A percentile compares a stretch with the other conserved stretches of the same genome.
Evolutionary conservation across 2,329 filamentous ascomycete genomes (phyloP).

Genomic region (Sporothrix sp.): DNA sequence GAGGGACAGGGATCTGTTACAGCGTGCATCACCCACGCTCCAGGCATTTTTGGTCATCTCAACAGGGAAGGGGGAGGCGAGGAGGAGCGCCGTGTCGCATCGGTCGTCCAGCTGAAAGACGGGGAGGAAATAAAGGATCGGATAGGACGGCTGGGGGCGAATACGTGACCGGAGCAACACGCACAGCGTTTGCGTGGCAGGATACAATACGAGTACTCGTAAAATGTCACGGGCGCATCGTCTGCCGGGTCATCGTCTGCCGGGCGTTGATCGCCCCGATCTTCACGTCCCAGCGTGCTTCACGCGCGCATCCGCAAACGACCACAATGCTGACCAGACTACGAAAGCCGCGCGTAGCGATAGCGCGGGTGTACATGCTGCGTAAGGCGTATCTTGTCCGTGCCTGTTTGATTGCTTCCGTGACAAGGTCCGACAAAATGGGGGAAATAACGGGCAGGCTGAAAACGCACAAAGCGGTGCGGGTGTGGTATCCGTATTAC

Average conservation of each 20-base stretch:
- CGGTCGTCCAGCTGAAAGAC: slow-evolving; percentile 1
- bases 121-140: too few species aligned
- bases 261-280: not conserved
- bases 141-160: too few species aligned
- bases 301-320: not conserved
- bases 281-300: not conserved
- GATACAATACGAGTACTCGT: too few species aligned
- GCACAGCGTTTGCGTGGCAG: too few species aligned
- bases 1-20: not conserved
- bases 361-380: too few species aligned
- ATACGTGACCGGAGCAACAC: too few species aligned
- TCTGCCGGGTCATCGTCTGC: too few species aligned
- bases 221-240: too few species aligned
- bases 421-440: not conserved
- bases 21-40: not conserved
- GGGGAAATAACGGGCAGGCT: not conserved
- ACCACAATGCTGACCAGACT: too few species aligned
- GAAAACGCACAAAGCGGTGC: not conserved
- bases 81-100: not conserved
- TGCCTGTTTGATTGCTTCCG: not conserved
- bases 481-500: too few species aligned
- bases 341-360: not conserved
- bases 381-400: too few species aligned
- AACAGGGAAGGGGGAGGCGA: not conserved
- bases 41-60: not conserved